Evolutionary conservation across 2,329 filamentous ascomycete genomes (phyloP), one percentile per base, ranked within the genome.

Genomic region (Didymella arachidicola): DNA sequence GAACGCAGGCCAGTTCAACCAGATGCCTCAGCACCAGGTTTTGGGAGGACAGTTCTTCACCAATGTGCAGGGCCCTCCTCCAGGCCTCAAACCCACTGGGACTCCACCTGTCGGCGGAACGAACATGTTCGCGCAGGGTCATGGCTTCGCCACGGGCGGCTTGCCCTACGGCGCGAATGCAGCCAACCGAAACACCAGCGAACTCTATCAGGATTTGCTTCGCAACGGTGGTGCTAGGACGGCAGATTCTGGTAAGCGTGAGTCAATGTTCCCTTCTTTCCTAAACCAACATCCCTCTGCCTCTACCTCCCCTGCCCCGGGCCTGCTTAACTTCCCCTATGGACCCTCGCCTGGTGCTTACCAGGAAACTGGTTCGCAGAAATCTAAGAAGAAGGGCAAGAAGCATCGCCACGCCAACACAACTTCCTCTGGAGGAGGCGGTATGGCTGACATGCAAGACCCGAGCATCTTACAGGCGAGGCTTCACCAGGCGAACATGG

Each of bases 331-430:
- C 86, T 91, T 91, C 86, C 91, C 95, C 85, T 96, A 96, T 84
- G 91, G 90, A 82, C 85, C 88, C 78, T 90, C 91, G 83, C 83
- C 90, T 84, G 91, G 90, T 84, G 87, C 87, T 82, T 92, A 92
- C 83, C 91, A 93, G 88, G 93, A 96, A 79, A 89, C 89, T 83
- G 90, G 90, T 83, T 80, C 82, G 78, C 89, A 91, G 83, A 96
- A 97, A 89, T 93, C 96, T 87, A 97, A 96, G 90, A 97, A 97
- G 88, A 97, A 97, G 92, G 93, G 93, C 85, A 97, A 97, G 89
- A 97, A 97, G 92, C 94, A 97, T 87, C 96, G 93, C 89, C 93
- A 97, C 89, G 94, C 93, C 95, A 97, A 97, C 92, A 97, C 94
- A 94, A 97, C 93, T 91, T 98, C 94, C 89, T 96, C 93, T 88